Conservation (phyloP, 768 basidiomycete species). For the Auriscalpium microsporum region DNA sequence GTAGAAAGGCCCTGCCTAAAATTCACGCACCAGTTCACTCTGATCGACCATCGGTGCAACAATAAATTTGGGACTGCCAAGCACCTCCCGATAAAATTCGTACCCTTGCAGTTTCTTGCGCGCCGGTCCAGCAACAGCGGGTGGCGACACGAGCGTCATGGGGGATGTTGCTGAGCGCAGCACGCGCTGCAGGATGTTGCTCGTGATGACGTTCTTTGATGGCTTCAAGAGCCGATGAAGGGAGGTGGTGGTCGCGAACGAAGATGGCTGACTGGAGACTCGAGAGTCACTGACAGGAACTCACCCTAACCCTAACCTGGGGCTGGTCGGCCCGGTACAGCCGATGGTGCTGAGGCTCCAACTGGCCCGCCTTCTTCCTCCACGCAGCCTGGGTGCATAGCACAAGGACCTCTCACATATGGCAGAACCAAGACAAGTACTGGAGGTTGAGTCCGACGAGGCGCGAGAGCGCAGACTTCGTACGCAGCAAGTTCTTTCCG, state of each 20-base stretch:
- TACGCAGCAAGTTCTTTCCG: constrained; percentile 6
- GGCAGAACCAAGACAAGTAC: background rate
- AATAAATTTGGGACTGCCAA: constrained; percentile 81
- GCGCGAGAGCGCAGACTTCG: constrained; percentile 13
- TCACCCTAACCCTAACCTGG: background rate
- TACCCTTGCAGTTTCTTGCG: constrained; percentile 58
- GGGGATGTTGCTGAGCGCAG: background rate
- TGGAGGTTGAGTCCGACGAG: constrained; percentile 9
- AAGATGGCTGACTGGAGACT: background rate
- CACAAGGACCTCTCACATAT: background rate
- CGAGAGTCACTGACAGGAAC: no score
- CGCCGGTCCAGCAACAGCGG: background rate
- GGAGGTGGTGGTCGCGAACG: no score
- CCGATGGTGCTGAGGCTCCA: no score
- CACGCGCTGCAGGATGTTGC: background rate
- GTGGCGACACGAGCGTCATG: constrained; percentile 1
- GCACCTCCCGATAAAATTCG: constrained; percentile 70
- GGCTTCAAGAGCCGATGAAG: background rate
- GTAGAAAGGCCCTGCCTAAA: background rate
- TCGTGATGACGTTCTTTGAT: background rate
- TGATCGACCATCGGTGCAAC: constrained; percentile 99
- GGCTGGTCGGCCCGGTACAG: background rate
- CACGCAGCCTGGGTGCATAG: background rate
- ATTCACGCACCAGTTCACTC: constrained; percentile 74
- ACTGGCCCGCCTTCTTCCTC: background rate